Evolutionary conservation across 2,329 filamentous ascomycete genomes (phyloP).

Genomic region (Alternaria sp.): DNA sequence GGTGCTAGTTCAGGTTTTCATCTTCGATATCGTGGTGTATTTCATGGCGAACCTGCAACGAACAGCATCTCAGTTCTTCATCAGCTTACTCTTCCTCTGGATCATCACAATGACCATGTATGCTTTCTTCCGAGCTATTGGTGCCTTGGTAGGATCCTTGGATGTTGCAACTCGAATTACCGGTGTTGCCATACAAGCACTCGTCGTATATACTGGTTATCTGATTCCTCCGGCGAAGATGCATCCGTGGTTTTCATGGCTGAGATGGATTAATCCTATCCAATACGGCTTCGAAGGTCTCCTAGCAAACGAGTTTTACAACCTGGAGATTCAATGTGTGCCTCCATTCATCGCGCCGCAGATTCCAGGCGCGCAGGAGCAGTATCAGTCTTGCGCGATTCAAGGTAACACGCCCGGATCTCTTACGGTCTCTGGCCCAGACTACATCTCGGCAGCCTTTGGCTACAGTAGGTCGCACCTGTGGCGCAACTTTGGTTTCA

Average conservation of each 20-base stretch:
- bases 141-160: conserved; percentile 47
- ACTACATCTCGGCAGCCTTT: conserved; percentile 65
- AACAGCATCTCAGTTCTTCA: conserved; percentile 70
- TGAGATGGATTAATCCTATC: conserved; percentile 63
- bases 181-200: conserved; percentile 52
- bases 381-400: conserved; percentile 68
- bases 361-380: conserved; percentile 55
- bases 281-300: conserved; percentile 75
- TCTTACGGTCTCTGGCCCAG: conserved; percentile 62
- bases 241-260: conserved; percentile 54
- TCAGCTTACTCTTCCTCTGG: conserved; percentile 70
- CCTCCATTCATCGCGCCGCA: conserved; percentile 66
- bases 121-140: conserved; percentile 52
- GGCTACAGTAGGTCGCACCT: conserved; percentile 66
- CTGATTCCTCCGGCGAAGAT: conserved; percentile 52
- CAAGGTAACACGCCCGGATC: conserved; percentile 65
- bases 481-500: conserved; percentile 67
- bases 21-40: conserved; percentile 70
- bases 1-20: conserved; percentile 64
- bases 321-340: conserved; percentile 63
- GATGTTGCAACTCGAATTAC: conserved; percentile 52
- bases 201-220: conserved; percentile 53
- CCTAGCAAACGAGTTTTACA: conserved; percentile 75
- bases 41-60: conserved; percentile 67
- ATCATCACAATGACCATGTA: conserved; percentile 59